These are phyloP conservation scores for Cardiospermum halicacabum DNA, from an alignment of 345 rosid genomes.

Conservation along the genomic window DNA sequence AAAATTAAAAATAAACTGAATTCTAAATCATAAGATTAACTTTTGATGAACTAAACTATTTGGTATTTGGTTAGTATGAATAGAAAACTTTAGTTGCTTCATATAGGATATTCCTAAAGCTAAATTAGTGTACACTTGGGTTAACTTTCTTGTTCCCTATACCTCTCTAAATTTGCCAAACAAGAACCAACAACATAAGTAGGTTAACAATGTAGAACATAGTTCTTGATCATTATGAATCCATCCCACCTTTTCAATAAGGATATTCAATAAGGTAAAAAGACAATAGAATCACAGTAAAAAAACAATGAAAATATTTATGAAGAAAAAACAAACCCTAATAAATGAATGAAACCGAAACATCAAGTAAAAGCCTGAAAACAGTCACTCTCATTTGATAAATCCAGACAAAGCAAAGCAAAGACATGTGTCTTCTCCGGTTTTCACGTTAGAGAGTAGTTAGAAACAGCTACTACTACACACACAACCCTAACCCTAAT, in stretches of 20 bases:
- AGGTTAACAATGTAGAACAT: too few species aligned
- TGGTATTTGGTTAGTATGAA: too few species aligned
- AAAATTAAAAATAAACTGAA: conserved; percentile 4
- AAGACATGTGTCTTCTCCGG: conserved; percentile 50
- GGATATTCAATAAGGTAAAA: too few species aligned
- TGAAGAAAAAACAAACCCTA: too few species aligned
- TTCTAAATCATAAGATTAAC: neutral
- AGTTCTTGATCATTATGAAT: too few species aligned
- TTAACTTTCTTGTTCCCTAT: neutral
- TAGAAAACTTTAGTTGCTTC: neutral
- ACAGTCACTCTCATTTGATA: neutral
- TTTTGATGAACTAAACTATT: too few species aligned
- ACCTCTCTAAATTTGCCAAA: neutral
- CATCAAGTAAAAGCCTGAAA: conserved; percentile 3
- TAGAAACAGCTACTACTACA: conserved; percentile 20
- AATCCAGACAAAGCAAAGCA: conserved; percentile 14
- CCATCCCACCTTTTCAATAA: too few species aligned
- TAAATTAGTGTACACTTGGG: conserved; percentile 3
- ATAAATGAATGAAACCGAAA: conserved; percentile 7
- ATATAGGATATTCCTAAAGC: neutral
- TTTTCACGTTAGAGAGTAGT: conserved; percentile 39
- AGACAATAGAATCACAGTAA: too few species aligned
- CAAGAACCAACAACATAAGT: neutral
- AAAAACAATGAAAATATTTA: too few species aligned
- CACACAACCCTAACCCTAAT: conserved; percentile 30